These are phyloP conservation scores for Rhizopus microsporus DNA, from an alignment of 371 early-diverging fungal species.

Conservation along the genomic window DNA sequence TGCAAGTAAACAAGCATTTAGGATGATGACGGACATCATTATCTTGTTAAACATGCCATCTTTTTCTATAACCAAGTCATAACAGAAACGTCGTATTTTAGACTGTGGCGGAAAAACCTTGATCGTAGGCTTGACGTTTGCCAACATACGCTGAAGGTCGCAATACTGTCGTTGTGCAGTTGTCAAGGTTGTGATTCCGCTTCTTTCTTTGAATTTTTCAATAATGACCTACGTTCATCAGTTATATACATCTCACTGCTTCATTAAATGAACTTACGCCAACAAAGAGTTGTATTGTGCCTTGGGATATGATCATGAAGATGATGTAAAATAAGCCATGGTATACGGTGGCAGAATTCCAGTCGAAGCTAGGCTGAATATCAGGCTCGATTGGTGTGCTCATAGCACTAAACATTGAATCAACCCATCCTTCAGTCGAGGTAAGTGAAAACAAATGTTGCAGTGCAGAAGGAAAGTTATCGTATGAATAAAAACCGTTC, in stretches of 20 bases:
- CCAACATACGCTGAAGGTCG: constrained; percentile 57
- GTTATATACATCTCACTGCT: not conserved
- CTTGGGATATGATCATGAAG: constrained; percentile 62
- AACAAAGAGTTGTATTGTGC: constrained; percentile 61
- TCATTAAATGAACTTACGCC: constrained; percentile 42
- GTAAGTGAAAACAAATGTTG: constrained; percentile 55
- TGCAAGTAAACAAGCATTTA: constrained; percentile 41
- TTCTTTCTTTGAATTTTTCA: constrained; percentile 63
- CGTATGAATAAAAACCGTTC: constrained; percentile 49
- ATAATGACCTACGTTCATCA: constrained; percentile 44
- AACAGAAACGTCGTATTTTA: constrained; percentile 48
- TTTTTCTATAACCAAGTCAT: constrained; percentile 54
- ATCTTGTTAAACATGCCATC: constrained; percentile 51
- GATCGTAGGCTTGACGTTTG: constrained; percentile 56
- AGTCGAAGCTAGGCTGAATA: constrained; percentile 49
- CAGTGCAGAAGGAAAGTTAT: constrained; percentile 49
- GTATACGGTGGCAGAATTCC: constrained; percentile 50
- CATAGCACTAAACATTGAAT: constrained; percentile 52
- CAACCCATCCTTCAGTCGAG: constrained; percentile 64
- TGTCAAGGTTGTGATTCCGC: constrained; percentile 59
- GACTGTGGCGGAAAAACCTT: constrained; percentile 49
- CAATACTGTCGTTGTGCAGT: constrained; percentile 56
- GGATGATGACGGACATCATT: constrained; percentile 48
- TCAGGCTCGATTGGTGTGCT: constrained; percentile 50
- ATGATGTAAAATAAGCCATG: constrained; percentile 56